A percentile compares a stretch with the other conserved stretches of the same genome.
Evolutionary conservation across 2,329 filamentous ascomycete genomes (phyloP).

Genomic region (Graphiopsis chlorocephala): DNA sequence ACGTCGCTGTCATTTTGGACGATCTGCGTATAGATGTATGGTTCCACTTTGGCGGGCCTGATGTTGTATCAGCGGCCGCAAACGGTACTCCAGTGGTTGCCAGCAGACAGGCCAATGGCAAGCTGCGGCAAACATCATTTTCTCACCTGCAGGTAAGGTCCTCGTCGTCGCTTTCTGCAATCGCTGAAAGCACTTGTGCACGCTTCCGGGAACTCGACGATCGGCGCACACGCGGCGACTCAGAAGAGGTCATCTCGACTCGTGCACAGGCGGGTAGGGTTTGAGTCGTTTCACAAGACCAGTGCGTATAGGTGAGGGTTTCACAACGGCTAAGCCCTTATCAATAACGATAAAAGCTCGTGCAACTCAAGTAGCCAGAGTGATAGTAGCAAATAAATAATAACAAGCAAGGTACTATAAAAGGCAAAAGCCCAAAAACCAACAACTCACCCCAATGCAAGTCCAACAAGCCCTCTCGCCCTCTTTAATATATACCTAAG

Average conservation of each 20-base stretch:
- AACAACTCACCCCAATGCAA: not conserved
- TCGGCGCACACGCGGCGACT: not conserved
- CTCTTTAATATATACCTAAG: not conserved
- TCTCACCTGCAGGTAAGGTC: not conserved
- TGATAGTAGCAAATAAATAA: not conserved
- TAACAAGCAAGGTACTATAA: no score
- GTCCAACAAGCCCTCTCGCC: not conserved
- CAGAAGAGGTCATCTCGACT: not conserved
- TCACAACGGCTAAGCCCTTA: not conserved
- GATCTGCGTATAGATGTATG: slow-evolving; percentile 11
- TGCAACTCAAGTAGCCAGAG: not conserved
- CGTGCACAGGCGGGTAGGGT: not conserved
- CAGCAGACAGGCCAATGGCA: not conserved
- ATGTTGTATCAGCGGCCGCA: not conserved
- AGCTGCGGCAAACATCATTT: not conserved
- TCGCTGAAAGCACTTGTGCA: not conserved
- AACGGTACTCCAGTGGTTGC: not conserved
- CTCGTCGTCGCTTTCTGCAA: not conserved
- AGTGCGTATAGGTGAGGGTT: not conserved
- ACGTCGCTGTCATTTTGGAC: not conserved
- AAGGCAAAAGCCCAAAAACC: not conserved
- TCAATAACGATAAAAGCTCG: not conserved
- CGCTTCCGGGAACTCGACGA: not conserved
- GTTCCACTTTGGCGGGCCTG: slow-evolving; percentile 2
- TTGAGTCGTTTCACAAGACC: not conserved